A percentile compares a stretch with the other conserved stretches of the same genome.
These are phyloP conservation scores for Wickerhamomyces silvicola DNA, from an alignment of 805 yeast genomes.

Conservation along the genomic window DNA sequence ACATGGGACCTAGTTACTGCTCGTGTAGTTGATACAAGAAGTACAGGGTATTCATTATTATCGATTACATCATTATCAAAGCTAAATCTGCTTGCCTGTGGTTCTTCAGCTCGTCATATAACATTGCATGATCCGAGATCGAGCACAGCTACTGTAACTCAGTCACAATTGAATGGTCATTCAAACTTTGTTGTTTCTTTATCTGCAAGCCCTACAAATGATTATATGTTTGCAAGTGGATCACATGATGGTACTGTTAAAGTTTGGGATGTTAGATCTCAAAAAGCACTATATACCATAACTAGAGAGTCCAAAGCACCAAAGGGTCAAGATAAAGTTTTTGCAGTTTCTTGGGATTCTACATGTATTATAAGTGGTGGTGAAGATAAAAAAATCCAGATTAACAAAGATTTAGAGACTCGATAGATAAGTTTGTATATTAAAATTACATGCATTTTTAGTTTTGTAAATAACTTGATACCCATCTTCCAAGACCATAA, in stretches of 20 bases:
- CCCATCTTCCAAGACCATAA: conserved; percentile 61
- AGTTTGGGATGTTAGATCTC: conserved; percentile 93
- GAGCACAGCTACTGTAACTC: conserved; percentile 50
- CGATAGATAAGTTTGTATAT: conserved; percentile 1
- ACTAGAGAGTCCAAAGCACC: conserved; percentile 56
- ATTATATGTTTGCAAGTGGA: conserved; percentile 78
- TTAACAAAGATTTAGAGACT: conserved; percentile 43
- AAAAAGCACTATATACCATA: conserved; percentile 73
- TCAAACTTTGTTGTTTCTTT: conserved; percentile 82
- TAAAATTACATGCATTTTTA: background rate
- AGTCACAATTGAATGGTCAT: conserved; percentile 81
- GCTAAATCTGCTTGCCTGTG: conserved; percentile 72
- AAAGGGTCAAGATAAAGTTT: conserved; percentile 56
- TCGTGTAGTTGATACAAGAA: conserved; percentile 78
- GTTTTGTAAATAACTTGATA: conserved; percentile 12
- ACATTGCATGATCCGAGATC: conserved; percentile 88
- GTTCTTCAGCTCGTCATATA: conserved; percentile 98
- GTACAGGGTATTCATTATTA: conserved; percentile 78
- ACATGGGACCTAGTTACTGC: conserved; percentile 95
- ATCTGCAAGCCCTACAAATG: conserved; percentile 68
- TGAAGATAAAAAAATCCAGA: conserved; percentile 86
- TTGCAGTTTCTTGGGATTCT: conserved; percentile 79
- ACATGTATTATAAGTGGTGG: conserved; percentile 91
- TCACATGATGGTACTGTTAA: conserved; percentile 96
- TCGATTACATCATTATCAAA: conserved; percentile 66